Conservation (phyloP, 164 flowering plant genomes). For the Malania oleifera region DNA sequence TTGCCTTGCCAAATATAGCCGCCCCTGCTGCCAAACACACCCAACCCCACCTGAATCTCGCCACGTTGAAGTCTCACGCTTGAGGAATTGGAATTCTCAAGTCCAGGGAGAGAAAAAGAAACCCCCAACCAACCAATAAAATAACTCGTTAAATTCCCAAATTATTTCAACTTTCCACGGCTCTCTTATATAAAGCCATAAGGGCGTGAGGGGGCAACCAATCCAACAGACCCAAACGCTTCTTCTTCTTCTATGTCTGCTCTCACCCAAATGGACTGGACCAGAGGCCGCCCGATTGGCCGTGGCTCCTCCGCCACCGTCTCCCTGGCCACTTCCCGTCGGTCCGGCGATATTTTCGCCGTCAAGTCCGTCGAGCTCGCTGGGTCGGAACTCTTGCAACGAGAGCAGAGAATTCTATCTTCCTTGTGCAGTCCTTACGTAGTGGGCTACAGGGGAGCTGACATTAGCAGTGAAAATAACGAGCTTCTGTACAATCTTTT, state of each 20-base stretch:
- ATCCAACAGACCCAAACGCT: background rate
- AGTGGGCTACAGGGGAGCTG: background rate
- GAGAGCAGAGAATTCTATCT: constrained; percentile 1
- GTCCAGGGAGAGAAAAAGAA: background rate
- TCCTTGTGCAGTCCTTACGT: background rate
- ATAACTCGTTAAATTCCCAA: background rate
- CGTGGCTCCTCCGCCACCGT: constrained; percentile 31
- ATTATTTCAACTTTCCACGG: background rate
- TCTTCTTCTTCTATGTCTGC: background rate
- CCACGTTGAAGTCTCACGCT: background rate
- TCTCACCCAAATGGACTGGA: background rate
- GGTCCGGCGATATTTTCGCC: background rate
- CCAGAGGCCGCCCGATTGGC: background rate
- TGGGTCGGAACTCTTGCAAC: background rate
- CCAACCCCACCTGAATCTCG: background rate
- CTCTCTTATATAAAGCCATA: constrained; percentile 2
- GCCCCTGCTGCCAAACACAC: background rate
- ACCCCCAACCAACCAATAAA: constrained; percentile 6
- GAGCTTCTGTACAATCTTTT: background rate
- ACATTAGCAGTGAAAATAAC: background rate
- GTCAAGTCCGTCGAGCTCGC: background rate
- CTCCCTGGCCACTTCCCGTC: background rate
- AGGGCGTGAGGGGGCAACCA: background rate
- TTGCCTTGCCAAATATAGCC: background rate
- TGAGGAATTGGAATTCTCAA: background rate